A percentile compares a stretch with the other conserved stretches of the same genome.
These are phyloP conservation scores for Globisporangium rhizosaccharum DNA, from an alignment of 352 stramenopile species.

Conservation along the genomic window DNA sequence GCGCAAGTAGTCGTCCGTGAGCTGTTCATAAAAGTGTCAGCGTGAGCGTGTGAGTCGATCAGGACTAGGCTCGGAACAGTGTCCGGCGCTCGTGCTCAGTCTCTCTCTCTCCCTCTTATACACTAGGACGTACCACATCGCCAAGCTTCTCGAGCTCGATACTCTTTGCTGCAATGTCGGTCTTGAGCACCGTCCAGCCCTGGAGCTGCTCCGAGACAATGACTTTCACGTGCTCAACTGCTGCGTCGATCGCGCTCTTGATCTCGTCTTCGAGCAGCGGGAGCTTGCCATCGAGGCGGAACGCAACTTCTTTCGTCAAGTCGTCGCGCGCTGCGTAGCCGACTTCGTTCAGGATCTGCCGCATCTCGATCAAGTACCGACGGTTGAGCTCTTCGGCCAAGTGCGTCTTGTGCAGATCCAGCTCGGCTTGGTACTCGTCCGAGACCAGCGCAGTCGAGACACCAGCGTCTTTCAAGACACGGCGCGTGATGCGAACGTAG, in stretches of 20 bases:
- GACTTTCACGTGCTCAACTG: slow-evolving; percentile 47
- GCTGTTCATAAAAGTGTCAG: slow-evolving; percentile 19
- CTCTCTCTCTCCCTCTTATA: background rate
- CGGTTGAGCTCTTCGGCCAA: slow-evolving; percentile 62
- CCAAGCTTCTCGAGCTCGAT: slow-evolving; percentile 68
- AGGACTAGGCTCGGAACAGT: background rate
- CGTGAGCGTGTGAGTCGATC: background rate
- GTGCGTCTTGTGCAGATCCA: slow-evolving; percentile 61
- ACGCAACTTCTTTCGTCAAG: slow-evolving; percentile 51
- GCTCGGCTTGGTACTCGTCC: slow-evolving; percentile 40
- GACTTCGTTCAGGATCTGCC: slow-evolving; percentile 66
- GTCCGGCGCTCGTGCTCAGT: background rate
- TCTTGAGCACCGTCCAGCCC: slow-evolving; percentile 70
- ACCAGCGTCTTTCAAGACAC: slow-evolving; percentile 19
- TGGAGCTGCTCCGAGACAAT: slow-evolving; percentile 44
- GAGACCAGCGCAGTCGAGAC: slow-evolving; percentile 28
- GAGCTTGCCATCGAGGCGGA: slow-evolving; percentile 64
- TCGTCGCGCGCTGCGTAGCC: slow-evolving; percentile 58
- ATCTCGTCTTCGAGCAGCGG: slow-evolving; percentile 58
- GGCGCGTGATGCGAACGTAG: slow-evolving; percentile 25
- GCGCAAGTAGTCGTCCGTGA: slow-evolving; percentile 61
- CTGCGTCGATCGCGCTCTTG: slow-evolving; percentile 51
- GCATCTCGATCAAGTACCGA: slow-evolving; percentile 74
- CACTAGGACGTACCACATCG: slow-evolving; percentile 58
- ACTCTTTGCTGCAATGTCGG: slow-evolving; percentile 53